Base-by-base conservation (phyloP, 2,329 filamentous ascomycete species). In the Cladophialophora exuberans region DNA sequence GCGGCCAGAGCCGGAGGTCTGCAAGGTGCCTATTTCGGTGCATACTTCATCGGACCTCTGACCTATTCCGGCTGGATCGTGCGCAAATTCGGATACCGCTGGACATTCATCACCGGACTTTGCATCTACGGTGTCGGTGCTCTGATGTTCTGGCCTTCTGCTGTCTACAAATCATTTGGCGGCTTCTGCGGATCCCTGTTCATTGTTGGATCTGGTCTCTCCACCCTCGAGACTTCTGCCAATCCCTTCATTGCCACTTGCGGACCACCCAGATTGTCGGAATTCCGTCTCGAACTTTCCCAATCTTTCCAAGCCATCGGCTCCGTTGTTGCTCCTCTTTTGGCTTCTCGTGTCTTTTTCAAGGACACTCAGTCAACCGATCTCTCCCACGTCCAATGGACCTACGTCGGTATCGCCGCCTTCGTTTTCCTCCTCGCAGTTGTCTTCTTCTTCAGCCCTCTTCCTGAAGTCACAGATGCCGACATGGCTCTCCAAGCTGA, bases 81-180 rank as follows among this genome's bases (percentile, higher is more conserved):
- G 6, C 83, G 88, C 17, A 81, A 82, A 54, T 89, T 87, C 46
- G 90, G 90, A 2, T 65, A 65, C 50, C 88, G 90, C 62, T 84
- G 84, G 36, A 90, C 88, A 0, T 92, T 94, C 64, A 92, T 94
- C 56, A 78, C 86, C 23, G 89, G 88, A 31, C 77, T 91, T 5
- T 77, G 73, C 54, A 78, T 90, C 39, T 89, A 90, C 69, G 84
- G 86, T 1, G 77, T 83, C 4, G 87, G 87, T 1, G 89, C 88
- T 30, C 83, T 93, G 60, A 90, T 91, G 73, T 92, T 93, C 73
- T 94, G 89, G 89, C 89, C 89, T 0, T 87, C 86, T 1, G 87
- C 86, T 6, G 83, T 92, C 7, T 81, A 90, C 56, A 79, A 80
- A 39, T 88, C 83, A 13, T 92, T 91, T 65, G 83, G 79, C 22